phyloP scores from a whole-genome alignment of 2,329 filamentous ascomycete genomes.

The Trichoderma guizhouense region DNA sequence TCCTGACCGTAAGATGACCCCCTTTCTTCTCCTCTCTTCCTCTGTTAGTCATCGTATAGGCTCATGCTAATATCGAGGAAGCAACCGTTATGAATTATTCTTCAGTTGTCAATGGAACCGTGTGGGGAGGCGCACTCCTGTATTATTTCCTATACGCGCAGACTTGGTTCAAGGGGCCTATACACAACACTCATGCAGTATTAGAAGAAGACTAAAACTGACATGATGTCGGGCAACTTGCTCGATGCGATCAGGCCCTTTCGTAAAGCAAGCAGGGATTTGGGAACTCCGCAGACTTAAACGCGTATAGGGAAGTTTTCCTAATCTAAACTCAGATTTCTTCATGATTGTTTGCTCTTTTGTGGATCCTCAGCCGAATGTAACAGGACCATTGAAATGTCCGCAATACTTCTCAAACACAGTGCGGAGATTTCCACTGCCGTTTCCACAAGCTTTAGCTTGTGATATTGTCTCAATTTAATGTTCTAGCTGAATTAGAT shows the following conservation, averaged over 20 bases:
- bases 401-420: neutral
- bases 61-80: neutral
- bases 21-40: neutral
- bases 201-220: neutral
- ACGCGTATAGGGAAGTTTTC: neutral
- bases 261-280: neutral
- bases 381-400: no score
- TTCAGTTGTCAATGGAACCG: neutral
- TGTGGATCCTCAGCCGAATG: neutral
- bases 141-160: neutral
- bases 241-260: neutral
- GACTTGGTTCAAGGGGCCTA: constrained; percentile 1
- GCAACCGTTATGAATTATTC: constrained; percentile 4
- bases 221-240: neutral
- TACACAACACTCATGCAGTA: neutral
- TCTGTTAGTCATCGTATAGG: no score
- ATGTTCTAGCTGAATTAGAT: neutral
- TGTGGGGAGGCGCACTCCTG: neutral
- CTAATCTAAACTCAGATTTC: neutral
- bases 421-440: neutral
- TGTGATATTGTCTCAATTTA: neutral
- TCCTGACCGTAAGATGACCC: neutral
- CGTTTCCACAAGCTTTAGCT: neutral
- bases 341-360: neutral
- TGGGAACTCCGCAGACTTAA: neutral